These are phyloP conservation scores for Obelidium mucronatum DNA, from an alignment of 192 early-diverging fungal species.

Conservation along the genomic window DNA sequence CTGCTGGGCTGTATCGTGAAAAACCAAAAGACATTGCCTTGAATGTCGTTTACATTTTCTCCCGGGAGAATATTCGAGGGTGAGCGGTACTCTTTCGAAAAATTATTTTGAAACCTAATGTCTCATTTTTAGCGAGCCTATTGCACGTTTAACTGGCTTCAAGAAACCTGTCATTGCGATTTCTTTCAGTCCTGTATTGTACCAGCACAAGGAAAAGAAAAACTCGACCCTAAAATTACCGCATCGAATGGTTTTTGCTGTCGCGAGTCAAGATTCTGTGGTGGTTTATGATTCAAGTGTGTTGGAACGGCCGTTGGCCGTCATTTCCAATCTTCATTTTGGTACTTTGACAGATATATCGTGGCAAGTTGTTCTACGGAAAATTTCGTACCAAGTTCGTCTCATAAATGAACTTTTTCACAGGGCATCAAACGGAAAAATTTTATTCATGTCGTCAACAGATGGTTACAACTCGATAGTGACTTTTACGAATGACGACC, in stretches of 20 bases:
- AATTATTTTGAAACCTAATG: conserved; percentile 4
- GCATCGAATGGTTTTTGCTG: conserved; percentile 84
- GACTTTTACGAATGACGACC: conserved; percentile 72
- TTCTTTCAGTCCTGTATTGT: conserved; percentile 71
- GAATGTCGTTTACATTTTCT: conserved; percentile 35
- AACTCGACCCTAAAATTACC: conserved; percentile 45
- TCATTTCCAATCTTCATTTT: conserved; percentile 84
- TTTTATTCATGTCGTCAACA: conserved; percentile 77
- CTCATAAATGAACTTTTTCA: not conserved
- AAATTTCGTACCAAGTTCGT: conserved; percentile 15
- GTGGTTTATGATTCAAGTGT: conserved; percentile 86
- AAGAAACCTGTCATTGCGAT: conserved; percentile 81
- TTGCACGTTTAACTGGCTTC: conserved; percentile 73
- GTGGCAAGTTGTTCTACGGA: conserved; percentile 63
- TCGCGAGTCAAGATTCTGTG: conserved; percentile 84
- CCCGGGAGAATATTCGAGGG: conserved; percentile 19
- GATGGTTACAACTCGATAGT: conserved; percentile 90
- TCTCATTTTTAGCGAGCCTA: conserved; percentile 75
- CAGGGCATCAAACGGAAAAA: conserved; percentile 75
- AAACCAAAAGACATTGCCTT: not conserved
- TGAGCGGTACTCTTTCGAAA: not conserved
- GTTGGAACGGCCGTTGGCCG: conserved; percentile 68
- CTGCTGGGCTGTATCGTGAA: conserved; percentile 66
- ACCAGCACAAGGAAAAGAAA: conserved; percentile 42
- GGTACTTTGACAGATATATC: conserved; percentile 88